phyloP scores from a whole-genome alignment of 2,329 filamentous ascomycete genomes.

The Teratosphaeriaceae sp. region DNA sequence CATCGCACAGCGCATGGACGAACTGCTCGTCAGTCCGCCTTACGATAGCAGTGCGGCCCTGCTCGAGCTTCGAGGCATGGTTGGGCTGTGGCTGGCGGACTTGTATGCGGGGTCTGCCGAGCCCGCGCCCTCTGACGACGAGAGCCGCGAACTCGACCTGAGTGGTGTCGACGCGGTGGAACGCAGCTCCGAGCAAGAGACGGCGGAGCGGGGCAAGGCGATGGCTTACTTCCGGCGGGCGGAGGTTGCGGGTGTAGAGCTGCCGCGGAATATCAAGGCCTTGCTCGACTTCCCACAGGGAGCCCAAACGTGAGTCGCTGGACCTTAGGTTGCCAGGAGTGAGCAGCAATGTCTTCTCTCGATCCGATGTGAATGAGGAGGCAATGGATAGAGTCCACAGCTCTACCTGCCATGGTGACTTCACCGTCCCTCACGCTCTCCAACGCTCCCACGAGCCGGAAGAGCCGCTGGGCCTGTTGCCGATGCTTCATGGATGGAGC shows the following conservation, averaged over 20 bases:
- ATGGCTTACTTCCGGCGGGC: background rate
- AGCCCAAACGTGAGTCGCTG: too few species aligned
- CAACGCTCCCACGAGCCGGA: too few species aligned
- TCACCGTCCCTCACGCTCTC: too few species aligned
- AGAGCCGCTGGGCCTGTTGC: too few species aligned
- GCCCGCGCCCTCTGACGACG: background rate
- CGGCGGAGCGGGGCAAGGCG: background rate
- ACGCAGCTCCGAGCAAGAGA: background rate
- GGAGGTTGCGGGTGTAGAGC: conserved; percentile 1
- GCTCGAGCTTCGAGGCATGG: conserved; percentile 64
- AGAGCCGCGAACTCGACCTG: conserved; percentile 2
- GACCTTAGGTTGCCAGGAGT: too few species aligned
- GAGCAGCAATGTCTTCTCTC: too few species aligned
- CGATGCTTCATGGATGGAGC: too few species aligned
- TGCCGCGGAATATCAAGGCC: background rate
- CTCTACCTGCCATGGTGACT: too few species aligned
- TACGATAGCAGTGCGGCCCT: conserved; percentile 63
- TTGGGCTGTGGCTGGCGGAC: conserved; percentile 69
- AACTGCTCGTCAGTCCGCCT: conserved; percentile 60
- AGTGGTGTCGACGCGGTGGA: background rate
- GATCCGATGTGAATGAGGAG: too few species aligned
- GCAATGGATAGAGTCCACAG: too few species aligned
- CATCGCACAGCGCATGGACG: conserved; percentile 64
- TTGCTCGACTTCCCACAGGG: too few species aligned
- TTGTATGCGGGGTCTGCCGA: conserved; percentile 31